Evolutionary conservation across 1,284 basidiomycete genomes (phyloP).

Genomic region (Mycosarcoma maydis): DNA sequence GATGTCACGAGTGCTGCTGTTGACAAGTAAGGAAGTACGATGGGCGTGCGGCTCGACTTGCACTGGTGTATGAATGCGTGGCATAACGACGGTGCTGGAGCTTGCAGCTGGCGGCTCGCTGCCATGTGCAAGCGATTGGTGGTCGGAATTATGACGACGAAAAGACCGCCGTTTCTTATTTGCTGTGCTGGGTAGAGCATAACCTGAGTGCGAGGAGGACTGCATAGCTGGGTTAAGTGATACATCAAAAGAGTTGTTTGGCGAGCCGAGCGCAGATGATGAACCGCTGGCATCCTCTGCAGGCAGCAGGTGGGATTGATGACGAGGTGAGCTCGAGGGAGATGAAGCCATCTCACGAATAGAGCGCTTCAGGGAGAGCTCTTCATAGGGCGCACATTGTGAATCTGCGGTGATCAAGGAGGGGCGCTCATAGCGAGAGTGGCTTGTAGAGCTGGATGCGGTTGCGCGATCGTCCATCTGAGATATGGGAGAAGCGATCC

Average conservation of each 20-base stretch:
- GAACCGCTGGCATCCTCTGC: neutral
- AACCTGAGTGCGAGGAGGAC: neutral
- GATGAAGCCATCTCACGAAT: conserved; percentile 34
- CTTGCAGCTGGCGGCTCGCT: neutral
- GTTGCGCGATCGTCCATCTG: neutral
- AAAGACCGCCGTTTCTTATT: conserved; percentile 31
- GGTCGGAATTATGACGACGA: neutral
- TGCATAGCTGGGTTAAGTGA: neutral
- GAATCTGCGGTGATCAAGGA: neutral
- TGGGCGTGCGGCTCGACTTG: conserved; percentile 1
- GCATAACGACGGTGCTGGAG: neutral
- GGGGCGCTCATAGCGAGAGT: neutral
- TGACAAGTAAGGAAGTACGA: conserved; percentile 30
- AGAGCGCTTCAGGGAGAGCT: conserved; percentile 21
- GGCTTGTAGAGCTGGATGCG: neutral
- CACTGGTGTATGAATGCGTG: neutral
- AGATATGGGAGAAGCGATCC: neutral
- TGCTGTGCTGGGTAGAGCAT: neutral
- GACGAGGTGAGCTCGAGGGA: conserved; percentile 21
- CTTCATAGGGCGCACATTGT: conserved; percentile 3
- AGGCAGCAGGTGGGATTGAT: neutral
- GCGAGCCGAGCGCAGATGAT: neutral
- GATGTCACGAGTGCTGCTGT: conserved; percentile 24
- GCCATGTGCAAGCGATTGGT: neutral
- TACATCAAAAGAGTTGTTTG: neutral